phyloP scores from a whole-genome alignment of 2,329 filamentous ascomycete species.

The Onygenales sp. region DNA sequence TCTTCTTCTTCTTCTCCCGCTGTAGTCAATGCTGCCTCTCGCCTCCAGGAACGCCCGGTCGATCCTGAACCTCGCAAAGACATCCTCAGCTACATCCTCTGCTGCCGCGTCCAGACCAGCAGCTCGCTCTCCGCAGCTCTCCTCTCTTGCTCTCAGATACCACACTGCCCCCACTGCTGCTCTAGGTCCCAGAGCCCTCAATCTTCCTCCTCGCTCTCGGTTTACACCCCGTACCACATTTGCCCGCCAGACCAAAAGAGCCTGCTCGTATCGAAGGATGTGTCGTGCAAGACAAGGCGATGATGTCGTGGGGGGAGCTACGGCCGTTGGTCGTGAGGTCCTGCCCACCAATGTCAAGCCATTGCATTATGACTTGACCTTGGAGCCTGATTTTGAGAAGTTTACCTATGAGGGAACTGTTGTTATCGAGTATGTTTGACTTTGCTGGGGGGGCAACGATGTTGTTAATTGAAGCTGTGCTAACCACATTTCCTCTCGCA shows the following conservation, averaged over 20 bases:
- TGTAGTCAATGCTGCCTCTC: conserved; percentile 11
- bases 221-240: conserved; percentile 11
- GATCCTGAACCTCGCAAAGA: conserved; percentile 1
- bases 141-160: not conserved
- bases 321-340: conserved; percentile 66
- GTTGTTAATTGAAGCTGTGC: not conserved
- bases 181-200: not conserved
- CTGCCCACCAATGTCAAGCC: conserved; percentile 87
- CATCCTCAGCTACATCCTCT: not conserved
- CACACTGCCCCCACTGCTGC: conserved; percentile 6
- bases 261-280: conserved; percentile 67
- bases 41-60: conserved; percentile 3
- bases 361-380: conserved; percentile 79
- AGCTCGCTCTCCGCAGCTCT: conserved; percentile 6
- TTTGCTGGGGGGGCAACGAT: not conserved
- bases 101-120: not conserved
- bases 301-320: conserved; percentile 41
- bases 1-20: conserved; percentile 5
- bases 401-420: conserved; percentile 82
- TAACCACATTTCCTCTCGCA: conserved; percentile 20
- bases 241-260: conserved; percentile 35
- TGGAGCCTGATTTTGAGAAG: conserved; percentile 83
- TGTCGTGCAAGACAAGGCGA: conserved; percentile 54
- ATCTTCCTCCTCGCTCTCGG: not conserved
- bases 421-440: conserved; percentile 58